Percentiles rank a stretch among this genome's conserved stretches.
Evolutionary conservation across 176 grass and related monocot genomes (phyloP).

Genomic region (Aegilops umbellulata): DNA sequence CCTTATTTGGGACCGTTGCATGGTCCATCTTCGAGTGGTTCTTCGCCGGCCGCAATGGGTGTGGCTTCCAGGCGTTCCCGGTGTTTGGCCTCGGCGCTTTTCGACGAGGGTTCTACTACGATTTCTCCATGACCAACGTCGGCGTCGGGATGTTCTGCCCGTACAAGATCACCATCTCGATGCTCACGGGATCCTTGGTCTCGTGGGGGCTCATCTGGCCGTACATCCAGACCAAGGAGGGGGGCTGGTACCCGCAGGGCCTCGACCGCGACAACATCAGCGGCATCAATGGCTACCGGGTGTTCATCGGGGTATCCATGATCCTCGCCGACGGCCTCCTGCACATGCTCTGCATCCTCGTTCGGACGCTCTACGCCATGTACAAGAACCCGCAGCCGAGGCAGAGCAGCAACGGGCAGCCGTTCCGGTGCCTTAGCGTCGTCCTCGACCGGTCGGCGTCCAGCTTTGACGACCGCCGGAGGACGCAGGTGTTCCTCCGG

Average conservation of each 20-base stretch:
- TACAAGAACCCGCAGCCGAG: neutral
- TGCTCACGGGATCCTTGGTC: conserved; percentile 48
- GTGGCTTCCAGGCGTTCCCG: conserved; percentile 58
- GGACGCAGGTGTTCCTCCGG: conserved; percentile 44
- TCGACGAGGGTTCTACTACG: conserved; percentile 47
- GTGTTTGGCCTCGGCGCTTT: conserved; percentile 50
- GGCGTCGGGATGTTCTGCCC: conserved; percentile 63
- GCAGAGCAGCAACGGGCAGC: neutral
- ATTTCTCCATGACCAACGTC: conserved; percentile 59
- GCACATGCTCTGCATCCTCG: conserved; percentile 45
- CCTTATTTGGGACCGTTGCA: conserved; percentile 43
- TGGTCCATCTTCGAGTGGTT: conserved; percentile 67
- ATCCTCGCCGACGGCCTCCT: conserved; percentile 63
- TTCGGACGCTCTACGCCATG: conserved; percentile 31
- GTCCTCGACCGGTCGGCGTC: neutral
- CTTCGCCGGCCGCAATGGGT: conserved; percentile 34
- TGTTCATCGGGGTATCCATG: conserved; percentile 63
- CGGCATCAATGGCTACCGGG: conserved; percentile 51
- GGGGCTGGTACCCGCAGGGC: conserved; percentile 41
- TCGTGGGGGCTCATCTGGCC: conserved; percentile 65
- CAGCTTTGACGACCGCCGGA: conserved; percentile 50
- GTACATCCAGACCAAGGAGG: conserved; percentile 48
- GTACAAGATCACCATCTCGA: conserved; percentile 51
- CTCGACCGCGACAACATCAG: conserved; percentile 38
- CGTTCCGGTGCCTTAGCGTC: conserved; percentile 14